phyloP scores from a whole-genome alignment of 75 land plant genomes.

The Picea sitchensis region DNA sequence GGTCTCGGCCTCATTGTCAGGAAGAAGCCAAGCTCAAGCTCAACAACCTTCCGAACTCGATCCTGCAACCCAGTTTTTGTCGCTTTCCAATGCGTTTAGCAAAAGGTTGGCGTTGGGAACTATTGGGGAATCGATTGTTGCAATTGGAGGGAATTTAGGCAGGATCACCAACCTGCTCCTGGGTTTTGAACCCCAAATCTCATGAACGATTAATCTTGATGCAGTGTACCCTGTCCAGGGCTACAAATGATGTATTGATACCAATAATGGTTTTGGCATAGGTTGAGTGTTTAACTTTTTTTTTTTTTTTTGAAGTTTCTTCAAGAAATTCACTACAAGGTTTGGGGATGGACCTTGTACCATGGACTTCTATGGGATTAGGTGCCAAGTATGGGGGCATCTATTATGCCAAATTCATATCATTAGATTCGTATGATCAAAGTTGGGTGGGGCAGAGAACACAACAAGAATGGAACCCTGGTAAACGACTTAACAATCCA shows the following conservation, averaged over 20 bases:
- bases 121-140: conserved; percentile 55
- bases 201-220: conserved; percentile 63
- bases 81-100: conserved; percentile 42
- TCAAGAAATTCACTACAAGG: no score
- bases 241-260: conserved; percentile 65
- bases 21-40: neutral
- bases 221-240: conserved; percentile 81
- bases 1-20: neutral
- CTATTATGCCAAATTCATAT: no score
- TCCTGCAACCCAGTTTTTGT: conserved; percentile 43
- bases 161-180: conserved; percentile 77
- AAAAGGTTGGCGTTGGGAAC: conserved; percentile 57
- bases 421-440: no score
- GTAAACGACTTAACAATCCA: no score
- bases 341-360: no score
- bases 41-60: neutral
- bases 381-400: no score
- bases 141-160: no score
- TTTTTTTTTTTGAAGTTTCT: no score
- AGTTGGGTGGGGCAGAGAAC: no score
- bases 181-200: conserved; percentile 56
- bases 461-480: no score
- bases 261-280: conserved; percentile 41
- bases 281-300: no score
- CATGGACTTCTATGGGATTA: no score